These are phyloP conservation scores for Rhodomyrtus psidioides DNA, from an alignment of 441 rosid species.

Conservation along the genomic window DNA sequence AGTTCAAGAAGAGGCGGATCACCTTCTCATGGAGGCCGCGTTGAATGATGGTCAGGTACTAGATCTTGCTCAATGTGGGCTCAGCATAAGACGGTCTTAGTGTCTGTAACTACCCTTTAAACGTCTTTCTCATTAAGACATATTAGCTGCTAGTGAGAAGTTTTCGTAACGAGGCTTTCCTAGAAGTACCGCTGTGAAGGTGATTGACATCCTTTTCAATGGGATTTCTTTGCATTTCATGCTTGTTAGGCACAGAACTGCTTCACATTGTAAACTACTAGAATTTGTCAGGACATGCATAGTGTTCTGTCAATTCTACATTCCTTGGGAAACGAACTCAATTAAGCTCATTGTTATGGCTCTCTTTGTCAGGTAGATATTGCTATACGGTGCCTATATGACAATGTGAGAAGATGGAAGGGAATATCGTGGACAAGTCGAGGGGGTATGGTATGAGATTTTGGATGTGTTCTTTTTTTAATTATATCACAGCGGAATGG, in stretches of 20 bases:
- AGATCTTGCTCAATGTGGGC: background rate
- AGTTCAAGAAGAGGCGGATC: constrained; percentile 60
- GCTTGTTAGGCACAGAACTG: background rate
- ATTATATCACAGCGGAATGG: background rate
- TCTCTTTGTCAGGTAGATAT: constrained; percentile 33
- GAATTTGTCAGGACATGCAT: background rate
- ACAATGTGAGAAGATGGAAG: constrained; percentile 51
- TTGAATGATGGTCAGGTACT: constrained; percentile 62
- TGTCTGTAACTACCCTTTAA: background rate
- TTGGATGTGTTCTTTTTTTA: background rate
- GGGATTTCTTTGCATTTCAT: background rate
- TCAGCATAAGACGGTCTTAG: background rate
- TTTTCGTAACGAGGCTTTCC: background rate
- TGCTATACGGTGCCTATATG: constrained; percentile 38
- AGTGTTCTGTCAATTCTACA: background rate
- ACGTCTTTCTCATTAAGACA: background rate
- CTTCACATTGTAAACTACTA: background rate
- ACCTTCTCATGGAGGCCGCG: constrained; percentile 78
- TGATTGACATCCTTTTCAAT: background rate
- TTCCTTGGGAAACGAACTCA: background rate
- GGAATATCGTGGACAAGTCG: constrained; percentile 62
- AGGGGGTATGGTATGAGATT: constrained; percentile 61
- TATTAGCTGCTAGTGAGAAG: background rate
- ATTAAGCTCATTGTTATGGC: background rate
- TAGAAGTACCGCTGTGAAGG: background rate